These are phyloP conservation scores for Piromyces finnis DNA, from an alignment of 192 early-diverging fungal genomes.

Conservation along the genomic window DNA sequence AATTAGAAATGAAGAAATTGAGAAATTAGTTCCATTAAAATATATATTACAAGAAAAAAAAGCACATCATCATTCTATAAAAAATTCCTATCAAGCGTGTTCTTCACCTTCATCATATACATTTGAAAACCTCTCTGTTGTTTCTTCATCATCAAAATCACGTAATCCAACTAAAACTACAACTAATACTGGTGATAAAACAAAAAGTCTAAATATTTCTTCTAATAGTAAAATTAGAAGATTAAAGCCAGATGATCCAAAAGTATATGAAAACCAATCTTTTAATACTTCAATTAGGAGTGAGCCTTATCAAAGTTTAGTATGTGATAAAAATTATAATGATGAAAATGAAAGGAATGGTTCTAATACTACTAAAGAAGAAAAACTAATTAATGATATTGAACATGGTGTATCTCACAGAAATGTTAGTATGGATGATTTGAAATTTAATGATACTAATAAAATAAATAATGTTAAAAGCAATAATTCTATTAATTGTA, in stretches of 20 bases:
- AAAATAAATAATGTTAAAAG: too few species aligned
- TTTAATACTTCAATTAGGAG: too few species aligned
- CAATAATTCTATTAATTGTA: too few species aligned
- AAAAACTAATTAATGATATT: too few species aligned
- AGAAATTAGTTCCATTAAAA: background rate
- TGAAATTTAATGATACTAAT: too few species aligned
- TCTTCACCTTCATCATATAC: background rate
- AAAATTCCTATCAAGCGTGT: background rate
- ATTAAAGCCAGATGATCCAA: background rate
- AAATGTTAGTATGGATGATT: too few species aligned
- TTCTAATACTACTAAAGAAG: too few species aligned
- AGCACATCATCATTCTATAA: background rate
- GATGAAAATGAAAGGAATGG: too few species aligned
- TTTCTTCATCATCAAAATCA: background rate
- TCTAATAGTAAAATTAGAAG: background rate
- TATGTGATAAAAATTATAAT: too few species aligned
- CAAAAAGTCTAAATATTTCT: background rate
- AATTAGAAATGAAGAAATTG: background rate
- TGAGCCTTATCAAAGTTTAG: too few species aligned
- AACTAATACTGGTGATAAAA: background rate
- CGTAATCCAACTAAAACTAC: background rate
- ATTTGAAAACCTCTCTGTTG: background rate
- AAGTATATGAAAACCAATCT: background rate
- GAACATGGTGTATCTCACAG: too few species aligned
- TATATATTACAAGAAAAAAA: background rate